Percentiles rank a stretch among this genome's conserved stretches.
Conservation (phyloP, 306 rosid genomes). For the Acacia crassicarpa region DNA sequence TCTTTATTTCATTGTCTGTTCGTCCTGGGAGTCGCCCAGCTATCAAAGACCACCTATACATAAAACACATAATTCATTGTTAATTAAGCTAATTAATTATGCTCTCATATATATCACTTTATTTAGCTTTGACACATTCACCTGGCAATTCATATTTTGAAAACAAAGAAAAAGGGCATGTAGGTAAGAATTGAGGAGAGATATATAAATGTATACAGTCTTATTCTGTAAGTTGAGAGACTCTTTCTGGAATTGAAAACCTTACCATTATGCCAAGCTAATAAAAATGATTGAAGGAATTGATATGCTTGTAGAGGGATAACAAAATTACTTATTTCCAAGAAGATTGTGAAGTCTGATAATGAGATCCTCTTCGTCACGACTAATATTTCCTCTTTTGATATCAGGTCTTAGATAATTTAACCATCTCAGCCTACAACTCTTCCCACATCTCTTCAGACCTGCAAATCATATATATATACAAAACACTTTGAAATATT, state of each 20-base stretch:
- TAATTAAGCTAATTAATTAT: background rate
- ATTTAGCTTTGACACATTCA: too few species aligned
- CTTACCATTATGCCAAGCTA: too few species aligned
- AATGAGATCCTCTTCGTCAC: slow-evolving; percentile 37
- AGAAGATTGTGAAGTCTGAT: slow-evolving; percentile 38
- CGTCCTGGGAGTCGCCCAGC: slow-evolving; percentile 70
- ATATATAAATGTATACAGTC: too few species aligned
- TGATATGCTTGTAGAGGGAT: background rate
- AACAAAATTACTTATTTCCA: slow-evolving; percentile 27
- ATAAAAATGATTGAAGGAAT: background rate
- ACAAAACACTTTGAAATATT: too few species aligned
- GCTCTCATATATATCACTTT: too few species aligned
- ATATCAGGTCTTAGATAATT: slow-evolving; percentile 41
- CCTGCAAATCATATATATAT: background rate
- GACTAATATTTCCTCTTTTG: slow-evolving; percentile 37
- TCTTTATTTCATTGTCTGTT: slow-evolving; percentile 73
- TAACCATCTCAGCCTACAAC: slow-evolving; percentile 42
- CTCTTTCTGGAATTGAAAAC: too few species aligned
- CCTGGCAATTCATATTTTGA: too few species aligned
- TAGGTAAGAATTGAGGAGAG: too few species aligned
- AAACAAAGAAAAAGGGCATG: too few species aligned
- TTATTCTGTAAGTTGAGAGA: too few species aligned
- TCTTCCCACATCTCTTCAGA: slow-evolving; percentile 44
- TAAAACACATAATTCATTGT: background rate
- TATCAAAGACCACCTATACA: slow-evolving; percentile 57